These are phyloP conservation scores for Nothomitra cinnamomea DNA, from an alignment of 2,329 filamentous ascomycete species.

Conservation along the genomic window DNA sequence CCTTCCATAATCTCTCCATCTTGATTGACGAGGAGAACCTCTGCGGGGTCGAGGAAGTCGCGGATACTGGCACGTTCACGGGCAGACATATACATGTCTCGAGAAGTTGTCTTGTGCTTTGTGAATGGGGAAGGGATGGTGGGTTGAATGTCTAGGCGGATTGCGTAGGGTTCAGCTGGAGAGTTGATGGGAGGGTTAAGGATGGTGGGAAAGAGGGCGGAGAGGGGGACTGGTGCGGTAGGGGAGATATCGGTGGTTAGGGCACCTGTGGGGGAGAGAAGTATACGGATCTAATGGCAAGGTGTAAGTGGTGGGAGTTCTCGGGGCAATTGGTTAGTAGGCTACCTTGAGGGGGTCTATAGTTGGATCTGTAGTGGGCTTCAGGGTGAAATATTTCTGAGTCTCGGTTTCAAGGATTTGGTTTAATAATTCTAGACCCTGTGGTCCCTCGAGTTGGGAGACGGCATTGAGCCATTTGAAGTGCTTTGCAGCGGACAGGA, in stretches of 20 bases:
- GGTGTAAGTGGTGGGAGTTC: not conserved
- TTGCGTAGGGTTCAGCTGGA: conserved; percentile 22
- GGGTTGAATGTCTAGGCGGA: conserved; percentile 34
- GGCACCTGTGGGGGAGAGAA: conserved; percentile 8
- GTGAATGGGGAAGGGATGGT: conserved; percentile 49
- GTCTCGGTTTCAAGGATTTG: conserved; percentile 19
- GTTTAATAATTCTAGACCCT: conserved; percentile 14
- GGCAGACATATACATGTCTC: conserved; percentile 54
- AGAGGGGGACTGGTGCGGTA: conserved; percentile 25
- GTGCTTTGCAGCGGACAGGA: conserved; percentile 41
- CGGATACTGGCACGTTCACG: conserved; percentile 42
- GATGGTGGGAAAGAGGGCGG: conserved; percentile 39
- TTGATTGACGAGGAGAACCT: conserved; percentile 59
- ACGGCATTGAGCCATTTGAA: conserved; percentile 28
- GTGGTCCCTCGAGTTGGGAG: conserved; percentile 19
- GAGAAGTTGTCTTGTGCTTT: conserved; percentile 67
- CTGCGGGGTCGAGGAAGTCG: conserved; percentile 32
- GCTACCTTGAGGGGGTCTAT: not conserved
- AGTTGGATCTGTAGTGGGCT: not conserved
- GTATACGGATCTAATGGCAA: conserved; percentile 11
- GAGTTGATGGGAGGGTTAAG: conserved; percentile 19
- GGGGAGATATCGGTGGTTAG: conserved; percentile 12
- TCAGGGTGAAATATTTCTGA: conserved; percentile 9
- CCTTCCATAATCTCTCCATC: conserved; percentile 65
- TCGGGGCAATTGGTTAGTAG: not conserved